Evolutionary conservation across 495 filamentous ascomycete species (phyloP), one percentile per base, ranked within the genome.

Genomic region (Penicillium bovifimosum): DNA sequence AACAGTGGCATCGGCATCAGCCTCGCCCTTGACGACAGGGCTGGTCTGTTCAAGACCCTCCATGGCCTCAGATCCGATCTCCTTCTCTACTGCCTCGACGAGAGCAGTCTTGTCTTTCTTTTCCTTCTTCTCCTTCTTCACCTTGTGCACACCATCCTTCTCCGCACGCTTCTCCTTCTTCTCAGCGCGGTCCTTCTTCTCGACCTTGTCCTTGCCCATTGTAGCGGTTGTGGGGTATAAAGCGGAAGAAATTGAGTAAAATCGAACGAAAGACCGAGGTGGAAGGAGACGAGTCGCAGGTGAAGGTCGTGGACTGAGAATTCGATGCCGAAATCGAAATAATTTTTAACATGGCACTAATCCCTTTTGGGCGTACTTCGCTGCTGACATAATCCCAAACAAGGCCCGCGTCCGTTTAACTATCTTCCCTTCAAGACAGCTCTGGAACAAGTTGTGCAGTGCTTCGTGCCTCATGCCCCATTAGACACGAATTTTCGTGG

Each of bases 81-180:
- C 78, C 68, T 83, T 79, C 72, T 83, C 84, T 50, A 80, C 77
- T 47, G 81, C 78, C 65, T 83, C 77, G 47, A 78, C 78, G 40
- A 74, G 68, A 71, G 74, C 80, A 52, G 74, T 72, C 75, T 81
- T 84, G 18, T 83, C 80, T 63, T 86, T 86, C 74, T 86, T 87
- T n/a, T 85, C 84, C 65, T 86, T 86, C 69, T 78, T 79, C 41
- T 78, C 76, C 61, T 78, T 77, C 72, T 77, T 80, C 71, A 70
- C 68, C 75, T 88, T 87, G 68, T 78, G 73, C 50, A 90, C 84
- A 50, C 87, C 88, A 64, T 88, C 83, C 61, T 78, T 86, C 55
- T 89, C 86, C 64, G 83, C 74, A 54, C 82, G 83, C 75, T 87
- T 87, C 73, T 88, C 85, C 75, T 90, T 87, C 80, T 89, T 90